These are phyloP conservation scores for Blastobotrys attinorum DNA, from an alignment of 805 yeast genomes.

Conservation along the genomic window DNA sequence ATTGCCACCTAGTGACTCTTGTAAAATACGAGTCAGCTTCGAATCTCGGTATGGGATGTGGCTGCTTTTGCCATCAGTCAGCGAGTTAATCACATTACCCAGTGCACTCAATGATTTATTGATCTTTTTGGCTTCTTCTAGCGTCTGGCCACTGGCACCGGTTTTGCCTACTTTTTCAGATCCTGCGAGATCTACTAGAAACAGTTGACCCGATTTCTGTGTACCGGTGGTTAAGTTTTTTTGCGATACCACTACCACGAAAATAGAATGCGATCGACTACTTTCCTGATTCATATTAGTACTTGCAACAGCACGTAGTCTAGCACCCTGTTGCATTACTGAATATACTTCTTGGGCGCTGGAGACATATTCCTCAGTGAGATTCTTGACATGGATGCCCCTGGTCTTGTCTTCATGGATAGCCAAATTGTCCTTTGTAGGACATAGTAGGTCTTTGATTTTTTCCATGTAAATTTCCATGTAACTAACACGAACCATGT, in stretches of 20 bases:
- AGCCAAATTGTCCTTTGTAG: constrained; percentile 33
- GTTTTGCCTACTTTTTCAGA: constrained; percentile 73
- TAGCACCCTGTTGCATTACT: constrained; percentile 52
- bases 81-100: constrained; percentile 72
- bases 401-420: constrained; percentile 58
- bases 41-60: constrained; percentile 75
- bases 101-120: constrained; percentile 70
- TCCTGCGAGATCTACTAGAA: constrained; percentile 80
- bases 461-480: constrained; percentile 80
- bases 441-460: constrained; percentile 59
- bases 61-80: constrained; percentile 58
- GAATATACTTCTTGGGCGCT: constrained; percentile 50
- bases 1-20: constrained; percentile 77
- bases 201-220: constrained; percentile 54
- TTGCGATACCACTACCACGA: constrained; percentile 61
- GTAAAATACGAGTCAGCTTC: constrained; percentile 66
- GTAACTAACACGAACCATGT: constrained; percentile 59
- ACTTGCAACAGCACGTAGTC: constrained; percentile 46
- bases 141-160: constrained; percentile 64
- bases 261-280: constrained; percentile 74
- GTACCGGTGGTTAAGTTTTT: constrained; percentile 40
- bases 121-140: constrained; percentile 80
- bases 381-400: constrained; percentile 66
- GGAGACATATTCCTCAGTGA: constrained; percentile 54
- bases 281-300: constrained; percentile 69